A percentile compares a stretch with the other conserved stretches of the same genome.
These are phyloP conservation scores for Dorcoceras hygrometricum DNA, from an alignment of 257 asterid species.

Conservation along the genomic window DNA sequence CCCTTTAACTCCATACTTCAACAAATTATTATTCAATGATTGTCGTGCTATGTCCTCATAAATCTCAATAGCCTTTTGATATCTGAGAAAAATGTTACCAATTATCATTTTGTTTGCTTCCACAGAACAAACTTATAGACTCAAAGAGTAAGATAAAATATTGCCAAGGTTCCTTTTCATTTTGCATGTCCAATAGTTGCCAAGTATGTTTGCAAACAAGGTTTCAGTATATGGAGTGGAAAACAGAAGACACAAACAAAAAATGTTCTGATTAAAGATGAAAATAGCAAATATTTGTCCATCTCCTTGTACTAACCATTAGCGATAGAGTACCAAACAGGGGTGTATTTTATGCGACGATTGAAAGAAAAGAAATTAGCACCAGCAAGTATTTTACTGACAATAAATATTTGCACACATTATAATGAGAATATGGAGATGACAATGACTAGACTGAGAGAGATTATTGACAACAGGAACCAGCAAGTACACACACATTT, in stretches of 20 bases:
- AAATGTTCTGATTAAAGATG: not conserved
- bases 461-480: constrained; percentile 11
- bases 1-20: constrained; percentile 96
- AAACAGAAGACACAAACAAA: not conserved
- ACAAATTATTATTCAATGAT: constrained; percentile 76
- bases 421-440: not conserved
- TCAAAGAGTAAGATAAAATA: constrained; percentile 8
- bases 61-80: constrained; percentile 80
- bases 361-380: not conserved
- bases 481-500: constrained; percentile 1
- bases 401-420: not conserved
- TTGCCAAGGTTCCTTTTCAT: not conserved
- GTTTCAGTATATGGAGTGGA: constrained; percentile 12
- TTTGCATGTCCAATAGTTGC: not conserved
- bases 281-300: not conserved
- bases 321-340: not conserved
- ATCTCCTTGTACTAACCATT: not conserved
- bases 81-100: constrained; percentile 44
- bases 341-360: not conserved
- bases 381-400: not conserved
- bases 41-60: constrained; percentile 90
- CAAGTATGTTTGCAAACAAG: constrained; percentile 2
- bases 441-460: constrained; percentile 3
- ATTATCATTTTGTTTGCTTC: constrained; percentile 19
- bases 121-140: constrained; percentile 10